Evolutionary conservation across 331 rosid species (phyloP), one percentile per base, ranked within the genome.

Genomic region (Malus hybrid): DNA sequence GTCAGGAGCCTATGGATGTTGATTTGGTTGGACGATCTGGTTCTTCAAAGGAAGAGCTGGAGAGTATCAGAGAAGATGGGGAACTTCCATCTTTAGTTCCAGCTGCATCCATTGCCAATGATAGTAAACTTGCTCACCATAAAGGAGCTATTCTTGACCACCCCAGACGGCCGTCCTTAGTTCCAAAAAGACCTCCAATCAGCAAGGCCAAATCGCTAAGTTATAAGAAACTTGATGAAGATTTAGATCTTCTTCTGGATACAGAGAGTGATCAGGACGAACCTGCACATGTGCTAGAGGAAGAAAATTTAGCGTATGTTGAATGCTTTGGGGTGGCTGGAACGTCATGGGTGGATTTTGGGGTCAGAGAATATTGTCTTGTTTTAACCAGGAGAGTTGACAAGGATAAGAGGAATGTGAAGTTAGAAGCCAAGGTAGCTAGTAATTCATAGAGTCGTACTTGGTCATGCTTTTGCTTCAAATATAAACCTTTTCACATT

Each of bases 31-130:
- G 86, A 79, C 75, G 14, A 71, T 85, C 91, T 73, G 86, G 77
- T 70, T 67, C 76, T 80, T 83, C 91, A 70, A 90, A 84, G 84
- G 96, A 86, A 72, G 97, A 90, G 69, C 77, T 63, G 16, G 97
- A 95, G 65, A 79, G 88, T 85, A 70, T 80, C 42, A 87, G 93
- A 76, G 98, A 92, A 86, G 98, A 95, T 68, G 99, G 99, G 65
- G 97, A 95, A 80, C 99, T 95, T 80, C 97, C 99, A 69, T 88
- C 92, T 73, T 83, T 95, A 74, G 87, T 85, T 82, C 86, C 95
- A 69, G 88, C 82, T 73, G 76, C 79, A 46, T 83, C 92, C 42
- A 62, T 73, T 78, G 65, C 27, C 9, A 70, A 73, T 65, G 87
- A 83, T 54, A 36, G 34, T 57, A 76, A 61, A 66, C 73, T 79